Evolutionary conservation across 2,329 filamentous ascomycete genomes (phyloP), one percentile per base, ranked within the genome.

Genomic region (Atkinsonella hypoxylon): DNA sequence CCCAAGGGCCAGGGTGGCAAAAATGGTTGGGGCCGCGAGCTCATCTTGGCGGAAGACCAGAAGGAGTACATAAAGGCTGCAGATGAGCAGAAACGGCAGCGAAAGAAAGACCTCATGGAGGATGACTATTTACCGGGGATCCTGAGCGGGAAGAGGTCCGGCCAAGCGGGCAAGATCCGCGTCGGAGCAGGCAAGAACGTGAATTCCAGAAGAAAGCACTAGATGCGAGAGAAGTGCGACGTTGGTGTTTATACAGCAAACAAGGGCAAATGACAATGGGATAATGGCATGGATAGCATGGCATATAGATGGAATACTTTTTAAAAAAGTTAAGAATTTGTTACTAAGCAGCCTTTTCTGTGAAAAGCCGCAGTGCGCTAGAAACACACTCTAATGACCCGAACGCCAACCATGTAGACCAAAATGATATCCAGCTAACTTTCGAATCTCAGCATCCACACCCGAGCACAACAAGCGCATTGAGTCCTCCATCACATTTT

Each of bases 21-120:
- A 69, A 81, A 83, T 41, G 89, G 89, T 15, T 97, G 93, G 88
- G 91, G 90, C 10, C 77, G 78, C 40, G 82, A 84, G 36, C 71
- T 98, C 56, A 87, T 98, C 49, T 71, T 98, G 10, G 82, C 89
- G 0, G 91, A 96, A 69, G 93, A 98, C 65, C 93, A 98, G 73
- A 96, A 95, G 72, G 93, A 98, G 72, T 97, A 87, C 66, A 66
- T 78, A 41, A 74, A 77, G 56, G 82, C 82, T 49, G 65, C 78
- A 15, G 77, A 76, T 3, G 77, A 82, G 58, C 79, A 85, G 63
- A 79, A 77, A 59, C 79, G 85, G 59, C 73, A 72, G 49, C 83
- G 83, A 62, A 81, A 87, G 64, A 83, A 81, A 62, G 89, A 95
- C 67, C 70, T 95, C 51, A 94, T 97, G 91, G 91, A 97, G 63